Evolutionary conservation across 371 early-diverging fungal species (phyloP), one percentile per base, ranked within the genome.

Genomic region (Mortierella polycephala): DNA sequence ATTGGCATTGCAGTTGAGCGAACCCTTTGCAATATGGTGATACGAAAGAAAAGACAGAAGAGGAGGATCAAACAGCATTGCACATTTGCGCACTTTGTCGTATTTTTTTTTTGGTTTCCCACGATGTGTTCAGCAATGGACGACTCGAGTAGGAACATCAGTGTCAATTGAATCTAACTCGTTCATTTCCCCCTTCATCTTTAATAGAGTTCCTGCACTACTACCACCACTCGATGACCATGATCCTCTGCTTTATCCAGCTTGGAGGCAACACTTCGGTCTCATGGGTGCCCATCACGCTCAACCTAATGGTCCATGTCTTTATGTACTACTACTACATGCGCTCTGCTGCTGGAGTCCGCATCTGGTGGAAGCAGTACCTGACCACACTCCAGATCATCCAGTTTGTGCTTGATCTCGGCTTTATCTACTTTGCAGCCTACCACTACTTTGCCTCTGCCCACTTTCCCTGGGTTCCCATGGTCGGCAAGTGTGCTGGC

Each of bases 251-350:
- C 86, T 95, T 85, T 75, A 87, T 90, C 64, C 93, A 96, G 81
- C 86, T 96, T 37, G 86, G 87, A 45, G 96, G 96, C 8, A 83
- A 86, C 44, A 92, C 95, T 40, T 87, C 95, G 44, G 93, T 95
- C 81, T 89, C 90, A 1, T 94, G 93, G 93, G 93, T 93, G 16
- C 90, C 90, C 54, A 91, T 94, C 63, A 73, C 81, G 7, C 85
- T 96, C 56, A 96, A 96, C 85, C 86, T 96, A 85, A 86, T 90
- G 41, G 96, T 96, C n/a, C 96, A 96, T 80, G 93, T 95, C 52
- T 83, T 94, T 74, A 96, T 95, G 96, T 94, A 94, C 85, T 93
- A 92, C 82, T 95, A 94, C 84, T 96, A 96, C 85, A 94, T 91
- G 85, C 91, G 94, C 64, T 93, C 95, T 10, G 91, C 94, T 58